Conservation (phyloP, 202 grass and related monocot genomes). For the Alloteropsis angusta region DNA sequence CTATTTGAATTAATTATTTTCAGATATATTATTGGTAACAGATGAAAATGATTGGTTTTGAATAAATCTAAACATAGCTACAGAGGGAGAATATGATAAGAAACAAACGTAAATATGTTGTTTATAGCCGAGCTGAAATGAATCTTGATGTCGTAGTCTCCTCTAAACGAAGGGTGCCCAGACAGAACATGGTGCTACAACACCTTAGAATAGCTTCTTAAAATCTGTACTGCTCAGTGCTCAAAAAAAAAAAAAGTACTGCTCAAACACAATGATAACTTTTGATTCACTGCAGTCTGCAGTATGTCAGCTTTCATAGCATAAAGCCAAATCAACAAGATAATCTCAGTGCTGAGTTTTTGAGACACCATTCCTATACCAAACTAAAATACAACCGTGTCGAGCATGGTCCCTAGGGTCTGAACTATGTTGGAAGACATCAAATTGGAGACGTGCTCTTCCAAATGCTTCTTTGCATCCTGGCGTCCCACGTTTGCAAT, state of each 20-base stretch:
- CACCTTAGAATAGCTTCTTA: background rate
- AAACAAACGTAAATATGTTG: background rate
- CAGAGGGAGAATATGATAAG: background rate
- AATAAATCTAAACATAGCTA: too few relatives aligned
- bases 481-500: constrained; percentile 82
- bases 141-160: background rate
- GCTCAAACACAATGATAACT: background rate
- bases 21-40: too few relatives aligned
- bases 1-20: too few relatives aligned
- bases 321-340: background rate
- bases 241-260: too few relatives aligned
- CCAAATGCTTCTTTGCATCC: constrained; percentile 87
- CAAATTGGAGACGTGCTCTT: constrained; percentile 84
- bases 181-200: background rate
- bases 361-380: background rate
- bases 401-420: constrained; percentile 78
- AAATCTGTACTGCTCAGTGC: too few relatives aligned
- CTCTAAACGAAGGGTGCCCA: background rate
- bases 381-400: constrained; percentile 71
- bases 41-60: too few relatives aligned
- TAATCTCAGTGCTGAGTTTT: background rate
- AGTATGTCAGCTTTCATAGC: background rate
- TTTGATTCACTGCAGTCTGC: background rate
- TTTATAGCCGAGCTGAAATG: background rate
- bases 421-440: constrained; percentile 94